These are phyloP conservation scores for Cyberlindnera amylophila DNA, from an alignment of 805 yeast genomes.

Conservation along the genomic window DNA sequence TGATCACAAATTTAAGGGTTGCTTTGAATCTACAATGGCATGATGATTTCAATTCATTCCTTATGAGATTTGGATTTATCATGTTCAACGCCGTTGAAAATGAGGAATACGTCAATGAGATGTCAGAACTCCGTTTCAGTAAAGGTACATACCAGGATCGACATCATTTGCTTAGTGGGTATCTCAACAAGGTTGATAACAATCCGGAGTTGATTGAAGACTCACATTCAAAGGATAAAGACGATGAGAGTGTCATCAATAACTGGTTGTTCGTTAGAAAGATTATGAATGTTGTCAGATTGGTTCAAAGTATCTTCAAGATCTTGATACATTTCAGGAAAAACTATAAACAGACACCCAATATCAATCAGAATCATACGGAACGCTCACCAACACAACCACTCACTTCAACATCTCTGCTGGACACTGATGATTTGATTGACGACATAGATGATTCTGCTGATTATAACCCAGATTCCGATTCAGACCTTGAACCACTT, in stretches of 20 bases:
- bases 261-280: constrained; percentile 16
- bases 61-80: constrained; percentile 56
- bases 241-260: neutral
- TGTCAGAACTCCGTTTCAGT: constrained; percentile 45
- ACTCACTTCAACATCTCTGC: neutral
- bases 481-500: constrained; percentile 25
- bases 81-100: constrained; percentile 66
- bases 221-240: neutral
- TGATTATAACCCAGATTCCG: constrained; percentile 30
- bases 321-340: constrained; percentile 9
- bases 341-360: neutral
- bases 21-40: constrained; percentile 36
- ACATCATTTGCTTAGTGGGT: constrained; percentile 20
- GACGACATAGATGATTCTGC: constrained; percentile 31
- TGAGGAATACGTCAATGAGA: constrained; percentile 61
- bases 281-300: constrained; percentile 11
- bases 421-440: constrained; percentile 3
- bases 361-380: neutral
- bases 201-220: constrained; percentile 17
- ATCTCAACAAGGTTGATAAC: constrained; percentile 25
- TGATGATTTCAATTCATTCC: constrained; percentile 66
- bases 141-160: constrained; percentile 52
- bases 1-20: constrained; percentile 36
- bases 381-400: neutral
- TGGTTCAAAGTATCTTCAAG: constrained; percentile 6